Evolutionary conservation across 2,329 filamentous ascomycete genomes (phyloP), one percentile per base, ranked within the genome.

Genomic region (Arachnopeziza araneosa): DNA sequence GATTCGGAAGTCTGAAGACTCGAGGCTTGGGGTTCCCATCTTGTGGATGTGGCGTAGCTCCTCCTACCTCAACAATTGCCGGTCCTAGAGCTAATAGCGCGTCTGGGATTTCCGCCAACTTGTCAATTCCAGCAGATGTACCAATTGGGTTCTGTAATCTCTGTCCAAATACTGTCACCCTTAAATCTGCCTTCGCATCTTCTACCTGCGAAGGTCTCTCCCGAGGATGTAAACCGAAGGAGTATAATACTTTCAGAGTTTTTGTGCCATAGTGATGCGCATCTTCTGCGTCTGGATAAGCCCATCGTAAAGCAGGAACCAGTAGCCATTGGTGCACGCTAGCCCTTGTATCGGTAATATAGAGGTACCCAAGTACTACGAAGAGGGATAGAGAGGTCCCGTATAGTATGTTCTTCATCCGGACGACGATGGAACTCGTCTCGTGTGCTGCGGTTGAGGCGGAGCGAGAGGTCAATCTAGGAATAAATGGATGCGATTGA

Each of bases 71-170:
- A 30, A 99, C 91, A 48, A 98, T 82, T 2, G 86, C 88, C 24
- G 93, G 87, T 32, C 95, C 95, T 2, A 97, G 78, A 8, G 87
- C 91, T 71, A 98, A 90, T 44, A 99, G 80, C 17, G 87, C 83
- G 69, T 93, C 89, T 1, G 93, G 90, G 57, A 98, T 87, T 63
- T 96, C 91, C 57, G 88, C 95, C 71, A 96, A 84, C 79, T 99
- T 98, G 78, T 98, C 95, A 51, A 99, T 85, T 10, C 95, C 95
- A 5, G 91, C 95, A n/a, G 91, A 96, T 64, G 96, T 96, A 59
- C 89, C 95, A 69, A 99, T 86, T 1, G 95, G 95, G 75, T 97
- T 98, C 69, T 83, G 80, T 53, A 99, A 77, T 3, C 78, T 81
- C 63, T 88, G 83, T 44, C 89, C 91, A 72, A 96, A 97, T 22